These are phyloP conservation scores for Macrocystidia cucumis DNA, from an alignment of 1,284 basidiomycete genomes.

Conservation along the genomic window DNA sequence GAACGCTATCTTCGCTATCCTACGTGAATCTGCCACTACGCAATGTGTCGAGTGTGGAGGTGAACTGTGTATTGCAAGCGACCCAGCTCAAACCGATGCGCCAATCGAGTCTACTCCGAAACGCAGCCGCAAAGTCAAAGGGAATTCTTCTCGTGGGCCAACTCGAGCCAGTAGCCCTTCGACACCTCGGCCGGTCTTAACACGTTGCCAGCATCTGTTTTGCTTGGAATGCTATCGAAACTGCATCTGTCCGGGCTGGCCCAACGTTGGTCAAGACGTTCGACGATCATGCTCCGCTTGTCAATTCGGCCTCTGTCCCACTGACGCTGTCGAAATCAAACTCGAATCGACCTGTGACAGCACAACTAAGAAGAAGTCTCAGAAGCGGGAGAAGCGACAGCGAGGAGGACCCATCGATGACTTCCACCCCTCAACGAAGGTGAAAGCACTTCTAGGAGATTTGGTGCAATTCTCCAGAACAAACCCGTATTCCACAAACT, in stretches of 20 bases:
- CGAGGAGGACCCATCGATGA: slow-evolving; percentile 50
- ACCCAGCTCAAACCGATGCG: slow-evolving; percentile 39
- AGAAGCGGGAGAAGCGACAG: slow-evolving; percentile 64
- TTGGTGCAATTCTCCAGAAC: slow-evolving; percentile 67
- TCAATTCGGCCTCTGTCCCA: slow-evolving; percentile 49
- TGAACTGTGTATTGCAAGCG: slow-evolving; percentile 58
- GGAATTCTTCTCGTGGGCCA: slow-evolving; percentile 46
- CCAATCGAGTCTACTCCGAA: slow-evolving; percentile 43
- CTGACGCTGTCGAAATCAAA: slow-evolving; percentile 75
- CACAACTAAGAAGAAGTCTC: slow-evolving; percentile 50
- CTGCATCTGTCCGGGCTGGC: slow-evolving; percentile 74
- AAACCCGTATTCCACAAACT: slow-evolving; percentile 83
- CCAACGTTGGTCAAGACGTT: slow-evolving; percentile 51
- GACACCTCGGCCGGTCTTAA: slow-evolving; percentile 60
- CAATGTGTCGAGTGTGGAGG: slow-evolving; percentile 83
- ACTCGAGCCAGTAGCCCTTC: slow-evolving; percentile 66
- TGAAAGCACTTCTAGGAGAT: slow-evolving; percentile 72
- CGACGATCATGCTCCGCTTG: slow-evolving; percentile 71
- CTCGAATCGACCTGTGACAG: slow-evolving; percentile 32
- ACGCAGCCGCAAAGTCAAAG: slow-evolving; percentile 57
- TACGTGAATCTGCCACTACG: slow-evolving; percentile 81
- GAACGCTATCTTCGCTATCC: slow-evolving; percentile 69
- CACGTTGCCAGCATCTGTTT: slow-evolving; percentile 91
- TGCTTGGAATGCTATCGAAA: slow-evolving; percentile 78
- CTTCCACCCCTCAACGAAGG: slow-evolving; percentile 79